Evolutionary conservation across 345 rosid species (phyloP).

Genomic region (Eucalyptus rudis): DNA sequence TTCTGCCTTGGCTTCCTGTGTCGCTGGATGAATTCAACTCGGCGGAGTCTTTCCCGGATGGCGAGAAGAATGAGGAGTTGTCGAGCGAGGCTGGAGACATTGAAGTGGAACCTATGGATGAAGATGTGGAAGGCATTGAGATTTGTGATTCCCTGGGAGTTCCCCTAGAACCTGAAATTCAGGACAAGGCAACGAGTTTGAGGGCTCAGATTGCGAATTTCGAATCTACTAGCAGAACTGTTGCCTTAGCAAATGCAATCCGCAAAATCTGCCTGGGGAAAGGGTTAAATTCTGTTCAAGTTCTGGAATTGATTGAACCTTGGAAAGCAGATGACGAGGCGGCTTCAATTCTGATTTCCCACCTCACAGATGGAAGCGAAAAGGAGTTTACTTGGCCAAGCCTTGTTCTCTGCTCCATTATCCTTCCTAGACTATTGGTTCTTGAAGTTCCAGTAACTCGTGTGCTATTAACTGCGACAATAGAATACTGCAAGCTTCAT

Average conservation of each 20-base stretch:
- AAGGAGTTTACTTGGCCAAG: constrained; percentile 57
- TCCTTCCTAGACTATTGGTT: constrained; percentile 58
- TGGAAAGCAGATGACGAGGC: constrained; percentile 65
- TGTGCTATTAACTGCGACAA: constrained; percentile 31
- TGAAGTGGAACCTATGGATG: constrained; percentile 1
- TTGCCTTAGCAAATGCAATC: constrained; percentile 35
- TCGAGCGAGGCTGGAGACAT: constrained; percentile 16
- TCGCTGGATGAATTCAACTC: constrained; percentile 12
- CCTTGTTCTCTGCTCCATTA: constrained; percentile 43
- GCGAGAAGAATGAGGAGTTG: not conserved
- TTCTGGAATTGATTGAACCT: constrained; percentile 56
- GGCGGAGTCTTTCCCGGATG: constrained; percentile 4
- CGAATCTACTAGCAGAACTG: constrained; percentile 28
- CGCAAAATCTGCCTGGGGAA: constrained; percentile 30
- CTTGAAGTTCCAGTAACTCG: constrained; percentile 52
- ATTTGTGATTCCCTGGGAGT: constrained; percentile 2
- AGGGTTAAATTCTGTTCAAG: constrained; percentile 13
- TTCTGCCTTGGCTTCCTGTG: constrained; percentile 68
- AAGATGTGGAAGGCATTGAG: constrained; percentile 14
- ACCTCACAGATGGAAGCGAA: constrained; percentile 20
- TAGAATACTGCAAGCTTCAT: constrained; percentile 59
- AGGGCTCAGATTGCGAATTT: constrained; percentile 20
- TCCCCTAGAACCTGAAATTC: constrained; percentile 19
- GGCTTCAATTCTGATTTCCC: constrained; percentile 39
- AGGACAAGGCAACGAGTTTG: constrained; percentile 17